Evolutionary conservation across 148 eudicot genomes (phyloP).

Genomic region (Fagopyrum homotropicum): DNA sequence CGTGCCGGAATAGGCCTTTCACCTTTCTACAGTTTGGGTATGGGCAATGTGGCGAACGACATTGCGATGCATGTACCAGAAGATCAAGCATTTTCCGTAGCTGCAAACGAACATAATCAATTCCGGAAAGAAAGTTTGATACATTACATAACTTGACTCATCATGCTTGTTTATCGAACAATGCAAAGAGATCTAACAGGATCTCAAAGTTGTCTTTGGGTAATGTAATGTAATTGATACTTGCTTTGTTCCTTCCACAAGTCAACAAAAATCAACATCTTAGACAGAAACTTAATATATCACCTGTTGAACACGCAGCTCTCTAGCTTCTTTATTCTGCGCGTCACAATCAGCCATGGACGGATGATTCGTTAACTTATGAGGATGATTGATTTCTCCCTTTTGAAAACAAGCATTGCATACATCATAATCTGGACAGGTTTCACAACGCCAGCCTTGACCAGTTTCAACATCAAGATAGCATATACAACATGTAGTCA

Average conservation of each 20-base stretch:
- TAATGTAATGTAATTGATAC: not conserved
- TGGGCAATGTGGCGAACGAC: slow-evolving; percentile 65
- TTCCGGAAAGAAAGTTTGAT: not conserved
- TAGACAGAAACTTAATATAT: not conserved
- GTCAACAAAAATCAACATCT: not conserved
- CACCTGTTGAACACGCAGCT: slow-evolving; percentile 85
- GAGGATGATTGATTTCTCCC: slow-evolving; percentile 83
- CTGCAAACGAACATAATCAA: slow-evolving; percentile 30
- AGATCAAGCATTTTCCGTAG: slow-evolving; percentile 91
- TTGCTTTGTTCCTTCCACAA: no score
- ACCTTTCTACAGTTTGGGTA: slow-evolving; percentile 87
- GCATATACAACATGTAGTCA: slow-evolving; percentile 67
- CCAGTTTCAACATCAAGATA: slow-evolving; percentile 89
- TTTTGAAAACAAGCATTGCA: slow-evolving; percentile 77
- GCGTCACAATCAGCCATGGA: slow-evolving; percentile 76
- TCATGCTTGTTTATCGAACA: not conserved
- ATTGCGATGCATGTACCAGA: slow-evolving; percentile 86
- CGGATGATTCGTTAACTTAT: slow-evolving; percentile 81
- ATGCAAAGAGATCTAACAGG: not conserved
- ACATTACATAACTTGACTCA: not conserved
- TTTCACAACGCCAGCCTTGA: slow-evolving; percentile 98
- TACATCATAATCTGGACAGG: slow-evolving; percentile 86
- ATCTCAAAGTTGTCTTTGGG: not conserved
- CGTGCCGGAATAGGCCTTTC: slow-evolving; percentile 91
- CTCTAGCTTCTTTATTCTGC: slow-evolving; percentile 88